These are phyloP conservation scores for Royoungia palumana DNA, from an alignment of 768 basidiomycete genomes.

Conservation along the genomic window DNA sequence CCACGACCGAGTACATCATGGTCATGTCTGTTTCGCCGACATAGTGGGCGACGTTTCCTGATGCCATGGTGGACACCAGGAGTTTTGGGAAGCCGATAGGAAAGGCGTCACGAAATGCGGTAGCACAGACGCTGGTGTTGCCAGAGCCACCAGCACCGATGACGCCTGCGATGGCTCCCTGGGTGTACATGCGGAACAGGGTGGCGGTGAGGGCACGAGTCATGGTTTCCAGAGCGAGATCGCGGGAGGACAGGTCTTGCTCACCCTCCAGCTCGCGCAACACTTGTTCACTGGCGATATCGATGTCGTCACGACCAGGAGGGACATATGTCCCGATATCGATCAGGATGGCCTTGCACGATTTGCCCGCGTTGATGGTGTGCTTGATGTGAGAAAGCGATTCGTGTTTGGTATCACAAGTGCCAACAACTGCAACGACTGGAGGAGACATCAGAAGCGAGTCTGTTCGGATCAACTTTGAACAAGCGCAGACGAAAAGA, in stretches of 20 bases:
- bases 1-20: conserved; percentile 33
- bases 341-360: conserved; percentile 26
- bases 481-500: too few relatives aligned
- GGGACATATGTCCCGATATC: conserved; percentile 22
- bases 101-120: conserved; percentile 21
- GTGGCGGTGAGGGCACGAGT: conserved; percentile 16
- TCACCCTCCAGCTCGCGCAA: conserved; percentile 5
- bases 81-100: conserved; percentile 31
- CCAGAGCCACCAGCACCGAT: conserved; percentile 24
- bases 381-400: conserved; percentile 22
- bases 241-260: conserved; percentile 8
- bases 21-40: conserved; percentile 32
- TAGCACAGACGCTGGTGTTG: conserved; percentile 23
- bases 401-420: conserved; percentile 28
- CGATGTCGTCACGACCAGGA: conserved; percentile 11
- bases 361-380: conserved; percentile 7
- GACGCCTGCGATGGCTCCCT: conserved; percentile 18
- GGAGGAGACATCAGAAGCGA: conserved; percentile 7
- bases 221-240: conserved; percentile 14
- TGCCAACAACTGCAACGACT: conserved; percentile 25
- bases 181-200: conserved; percentile 12
- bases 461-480: not conserved
- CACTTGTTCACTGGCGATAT: conserved; percentile 22
- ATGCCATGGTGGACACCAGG: conserved; percentile 32
- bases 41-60: conserved; percentile 24